Evolutionary conservation across 2,329 filamentous ascomycete species (phyloP), one percentile per base, ranked within the genome.

Genomic region (Hypocreales sp.): DNA sequence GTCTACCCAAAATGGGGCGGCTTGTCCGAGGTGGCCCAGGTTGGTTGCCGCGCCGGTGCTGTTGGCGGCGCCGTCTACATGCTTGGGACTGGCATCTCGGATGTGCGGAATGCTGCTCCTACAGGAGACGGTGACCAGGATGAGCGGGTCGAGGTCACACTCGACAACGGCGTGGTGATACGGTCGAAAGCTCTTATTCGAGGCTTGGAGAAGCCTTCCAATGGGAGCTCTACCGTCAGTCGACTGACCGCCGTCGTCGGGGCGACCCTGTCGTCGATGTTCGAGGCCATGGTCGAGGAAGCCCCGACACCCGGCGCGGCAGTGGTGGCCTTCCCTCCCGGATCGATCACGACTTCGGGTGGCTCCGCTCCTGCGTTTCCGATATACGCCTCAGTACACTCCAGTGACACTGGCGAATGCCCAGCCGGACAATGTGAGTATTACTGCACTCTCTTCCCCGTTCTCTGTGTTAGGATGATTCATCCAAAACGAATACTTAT

Each of bases 1-100:
- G 72, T 98, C 9, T 71, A 92, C 38, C 78, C 86, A 14, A 94
- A 93, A 61, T 98, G 84, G 77, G 87, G 87, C 25, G 84, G 87
- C 16, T 63, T 79, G 25, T 79, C 83, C 18, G 87, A 98, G 53
- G 72, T 95, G 33, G 73, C 80, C 17, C 87, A 98, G 58, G 84
- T 93, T 15, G 81, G 76, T 5, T 95, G 90, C 48, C 79, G 87
- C 39, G 83, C 87, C 21, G 75, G 77, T 35, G 87, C 87, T 13
- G 90, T 98, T 6, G 87, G 87, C 20, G 90, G 90, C 25, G 82
- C 76, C 8, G 70, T 92, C 4, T 95, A 95, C 53, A 81, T 93
- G 48, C 68, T 95, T 11, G 79, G 74, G 23, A 77, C 76, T 26
- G 73, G 73, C 8, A 57, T 90, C 29, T 49, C 64, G 24, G 39